phyloP scores from a whole-genome alignment of 208 protist genomes.

The Crithidia sp. region DNA sequence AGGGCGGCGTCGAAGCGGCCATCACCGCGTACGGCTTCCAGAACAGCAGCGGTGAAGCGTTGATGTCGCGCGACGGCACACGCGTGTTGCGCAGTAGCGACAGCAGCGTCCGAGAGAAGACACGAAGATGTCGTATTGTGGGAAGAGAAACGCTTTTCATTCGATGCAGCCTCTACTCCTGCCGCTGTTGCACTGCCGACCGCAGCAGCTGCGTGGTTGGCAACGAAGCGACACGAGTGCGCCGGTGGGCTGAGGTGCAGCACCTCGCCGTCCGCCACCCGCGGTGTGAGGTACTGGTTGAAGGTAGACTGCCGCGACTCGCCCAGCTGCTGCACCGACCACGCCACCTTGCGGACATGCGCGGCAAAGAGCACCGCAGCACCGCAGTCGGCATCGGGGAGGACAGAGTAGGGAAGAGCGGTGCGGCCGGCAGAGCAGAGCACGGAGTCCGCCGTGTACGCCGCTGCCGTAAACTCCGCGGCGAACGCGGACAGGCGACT shows the following conservation, averaged over 20 bases:
- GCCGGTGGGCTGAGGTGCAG: conserved; percentile 26
- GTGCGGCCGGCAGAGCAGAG: conserved; percentile 17
- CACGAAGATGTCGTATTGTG: background rate
- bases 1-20: conserved; percentile 74
- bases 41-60: conserved; percentile 19
- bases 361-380: conserved; percentile 37
- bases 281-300: conserved; percentile 24
- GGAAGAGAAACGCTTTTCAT: background rate
- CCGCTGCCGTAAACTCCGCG: conserved; percentile 10
- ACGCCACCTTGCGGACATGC: conserved; percentile 37
- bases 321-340: conserved; percentile 33
- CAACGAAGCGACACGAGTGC: conserved; percentile 18
- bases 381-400: background rate
- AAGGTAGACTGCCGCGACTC: conserved; percentile 28
- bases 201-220: background rate
- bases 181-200: too few species aligned
- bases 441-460: conserved; percentile 23
- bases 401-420: conserved; percentile 16
- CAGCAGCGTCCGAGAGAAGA: background rate
- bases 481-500: conserved; percentile 3
- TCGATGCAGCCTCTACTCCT: background rate
- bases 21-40: conserved; percentile 52
- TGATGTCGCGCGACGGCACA: conserved; percentile 20
- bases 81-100: background rate
- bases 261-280: conserved; percentile 19